phyloP scores from a whole-genome alignment of 108 stramenopile species.

The Cylindrotheca closterium region DNA sequence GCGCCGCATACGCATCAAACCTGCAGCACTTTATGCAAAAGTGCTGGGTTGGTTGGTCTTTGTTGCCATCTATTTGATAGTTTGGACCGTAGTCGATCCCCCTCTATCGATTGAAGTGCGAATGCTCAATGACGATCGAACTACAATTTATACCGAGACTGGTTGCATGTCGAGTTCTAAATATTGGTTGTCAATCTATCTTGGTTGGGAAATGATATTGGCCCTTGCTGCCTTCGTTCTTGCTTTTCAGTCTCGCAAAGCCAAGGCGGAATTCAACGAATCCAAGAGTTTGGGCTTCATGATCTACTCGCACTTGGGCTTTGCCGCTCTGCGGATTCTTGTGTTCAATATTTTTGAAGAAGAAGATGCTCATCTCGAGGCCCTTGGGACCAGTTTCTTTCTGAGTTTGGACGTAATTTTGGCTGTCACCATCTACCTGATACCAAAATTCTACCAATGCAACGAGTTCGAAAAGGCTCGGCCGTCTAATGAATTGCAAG shows the following conservation, averaged over 20 bases:
- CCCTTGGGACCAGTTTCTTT: constrained; percentile 6
- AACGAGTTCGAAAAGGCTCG: background rate
- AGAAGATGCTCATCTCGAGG: background rate
- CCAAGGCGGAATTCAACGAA: constrained; percentile 39
- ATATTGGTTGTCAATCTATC: background rate
- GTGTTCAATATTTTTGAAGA: background rate
- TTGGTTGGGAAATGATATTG: constrained; percentile 23
- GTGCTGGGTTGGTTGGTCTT: constrained; percentile 9
- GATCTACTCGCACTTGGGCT: constrained; percentile 42
- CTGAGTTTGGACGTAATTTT: constrained; percentile 11
- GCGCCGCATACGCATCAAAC: constrained; percentile 28
- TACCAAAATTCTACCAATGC: constrained; percentile 16
- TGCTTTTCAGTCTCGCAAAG: constrained; percentile 37
- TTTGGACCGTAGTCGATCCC: constrained; percentile 32
- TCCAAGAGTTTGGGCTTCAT: constrained; percentile 25
- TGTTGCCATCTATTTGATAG: constrained; percentile 25
- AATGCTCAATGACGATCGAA: background rate
- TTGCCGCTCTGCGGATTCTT: constrained; percentile 15
- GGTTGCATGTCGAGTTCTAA: background rate
- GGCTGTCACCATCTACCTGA: constrained; percentile 15
- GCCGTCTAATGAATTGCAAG: background rate
- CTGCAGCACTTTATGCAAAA: constrained; percentile 16
- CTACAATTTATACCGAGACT: background rate
- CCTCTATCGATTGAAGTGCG: background rate
- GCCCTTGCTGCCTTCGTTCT: constrained; percentile 24